These are phyloP conservation scores for Furcasterigmium sp. DNA, from an alignment of 2,329 filamentous ascomycete species.

Conservation along the genomic window DNA sequence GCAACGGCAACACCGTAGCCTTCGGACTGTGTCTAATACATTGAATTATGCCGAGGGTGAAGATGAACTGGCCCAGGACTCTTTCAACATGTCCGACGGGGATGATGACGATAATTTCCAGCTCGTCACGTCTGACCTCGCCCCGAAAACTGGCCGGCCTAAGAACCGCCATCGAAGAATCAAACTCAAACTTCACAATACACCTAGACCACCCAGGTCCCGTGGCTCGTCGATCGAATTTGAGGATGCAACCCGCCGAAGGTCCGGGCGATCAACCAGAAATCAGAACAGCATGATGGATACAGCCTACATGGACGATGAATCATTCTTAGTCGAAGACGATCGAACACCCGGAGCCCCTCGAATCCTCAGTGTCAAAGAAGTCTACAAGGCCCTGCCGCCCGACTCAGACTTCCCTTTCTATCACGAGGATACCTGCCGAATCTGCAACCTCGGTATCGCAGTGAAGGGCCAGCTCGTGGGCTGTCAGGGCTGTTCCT, in stretches of 20 bases:
- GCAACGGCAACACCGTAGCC: too few relatives aligned
- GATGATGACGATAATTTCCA: slow-evolving; percentile 29
- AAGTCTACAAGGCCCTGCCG: slow-evolving; percentile 63
- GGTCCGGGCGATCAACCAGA: slow-evolving; percentile 42
- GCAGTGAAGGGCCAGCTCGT: slow-evolving; percentile 65
- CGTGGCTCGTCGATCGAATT: slow-evolving; percentile 46
- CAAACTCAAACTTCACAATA: slow-evolving; percentile 14
- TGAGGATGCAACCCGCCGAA: slow-evolving; percentile 35
- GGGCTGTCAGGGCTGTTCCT: slow-evolving; percentile 85
- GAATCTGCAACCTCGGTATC: slow-evolving; percentile 58
- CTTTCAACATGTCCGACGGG: slow-evolving; percentile 17
- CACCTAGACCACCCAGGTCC: slow-evolving; percentile 15
- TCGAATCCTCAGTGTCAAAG: slow-evolving; percentile 61
- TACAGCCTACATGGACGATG: slow-evolving; percentile 51
- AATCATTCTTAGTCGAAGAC: slow-evolving; percentile 46
- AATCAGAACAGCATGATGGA: slow-evolving; percentile 43
- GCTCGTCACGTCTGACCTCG: slow-evolving; percentile 31
- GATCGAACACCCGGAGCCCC: slow-evolving; percentile 37
- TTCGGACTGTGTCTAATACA: too few relatives aligned
- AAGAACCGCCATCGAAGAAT: slow-evolving; percentile 12
- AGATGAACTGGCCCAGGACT: slow-evolving; percentile 26
- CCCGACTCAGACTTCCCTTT: slow-evolving; percentile 61
- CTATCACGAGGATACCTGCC: slow-evolving; percentile 67
- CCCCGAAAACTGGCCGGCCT: slow-evolving; percentile 6
- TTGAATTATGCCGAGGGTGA: slow-evolving; percentile 6